Base-by-base conservation (phyloP, 768 basidiomycete species). In the Hericium coralloides region DNA sequence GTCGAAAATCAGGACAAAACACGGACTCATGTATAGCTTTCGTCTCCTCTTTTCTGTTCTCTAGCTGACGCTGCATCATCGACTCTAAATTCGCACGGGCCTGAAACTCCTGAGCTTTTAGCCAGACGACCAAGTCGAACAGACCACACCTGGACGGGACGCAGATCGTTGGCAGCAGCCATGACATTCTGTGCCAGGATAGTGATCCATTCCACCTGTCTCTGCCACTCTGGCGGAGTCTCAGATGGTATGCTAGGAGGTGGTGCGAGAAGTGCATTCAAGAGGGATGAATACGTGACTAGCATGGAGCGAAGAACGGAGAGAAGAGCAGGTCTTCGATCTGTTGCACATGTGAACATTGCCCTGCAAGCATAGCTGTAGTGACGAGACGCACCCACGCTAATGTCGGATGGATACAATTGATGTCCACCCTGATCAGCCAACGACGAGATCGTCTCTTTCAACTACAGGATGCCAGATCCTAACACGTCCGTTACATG, bases 141-240 rank as follows among this genome's bases (percentile, higher is more conserved):
- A 55, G 45, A 60, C 66, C 71, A 12, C 23, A 85, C 91, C 79
- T 95, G 92, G 4, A 93, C 87, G 0, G 92, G 92, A 23, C 93
- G 81, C 52, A 95, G 71, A 64, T 93, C 92, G 65, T 95, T 95
- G 38, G 89, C 89, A 17, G 89, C 88, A 14, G 86, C 89, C 82
- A 94, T 90, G 56, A 95, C 78, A 68, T 95, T 95, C 68, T 91
- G 87, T 7, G 83, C 83, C 54, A 92, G 79, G 2, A 89, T 75
- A 12, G 79, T 83, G 53, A 94, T 86, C 87, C 92, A 92, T 65
- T 91, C 87, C 2, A 88, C 75, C 55, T 86, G 81, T 52, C 80
- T 74, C 53, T 82, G 79, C 88, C 89, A 93, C 59, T 88, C 84
- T 25, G 87, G 84, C 18, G 76, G 73, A 45, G 69, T 53, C 12